Base-by-base conservation (phyloP, 768 basidiomycete genomes). In the Brasilioporus rufonigricans region DNA sequence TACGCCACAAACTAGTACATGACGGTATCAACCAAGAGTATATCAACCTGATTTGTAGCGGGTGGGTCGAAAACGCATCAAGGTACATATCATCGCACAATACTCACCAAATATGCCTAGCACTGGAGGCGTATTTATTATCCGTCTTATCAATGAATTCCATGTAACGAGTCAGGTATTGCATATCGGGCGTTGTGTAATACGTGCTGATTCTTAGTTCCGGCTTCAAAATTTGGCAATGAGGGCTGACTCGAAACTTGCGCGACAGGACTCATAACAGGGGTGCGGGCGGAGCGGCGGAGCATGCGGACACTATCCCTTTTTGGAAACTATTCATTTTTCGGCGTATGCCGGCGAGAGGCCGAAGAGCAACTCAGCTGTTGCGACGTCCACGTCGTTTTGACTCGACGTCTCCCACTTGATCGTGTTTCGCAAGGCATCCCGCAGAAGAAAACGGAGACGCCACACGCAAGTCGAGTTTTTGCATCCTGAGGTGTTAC, bases 11-110 rank as follows among this genome's bases (percentile, higher is more conserved):
- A 78, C 53, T 77, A 75, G 58, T 70, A 76, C 2, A 68, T 67
- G 56, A 78, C 77, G 13, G 77, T 65, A 1, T 77, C 77, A 53
- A 73, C 77, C 13, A 79, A 57, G 39, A 52, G 65, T 70, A 14
- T 58, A 27, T 27, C 16, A 5, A 32, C 65, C 65, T 43, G 36
- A 11, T 41, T 41, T 21, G 12, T 5, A 13, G 18, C n/a, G 3
- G 6, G 12, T 57, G 40, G 9, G 6, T 11, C 6, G 16, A 5
- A 36, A 21, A 12, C 23, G 16, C 14, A 13, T 19, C 11, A 10
- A 5, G 19, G 18, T 38, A 38, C 8, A n/a, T 19, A n/a, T n/a
- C n/a, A n/a, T n/a, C n/a, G n/a, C n/a, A n/a, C n/a, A 11, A 19
- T 9, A 36, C 48, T 48, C 36, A 40, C 48, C 31, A 29, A 39